Evolutionary conservation across 495 filamentous ascomycete species (phyloP), one percentile per base, ranked within the genome.

Genomic region (Penicillium cataractarum): DNA sequence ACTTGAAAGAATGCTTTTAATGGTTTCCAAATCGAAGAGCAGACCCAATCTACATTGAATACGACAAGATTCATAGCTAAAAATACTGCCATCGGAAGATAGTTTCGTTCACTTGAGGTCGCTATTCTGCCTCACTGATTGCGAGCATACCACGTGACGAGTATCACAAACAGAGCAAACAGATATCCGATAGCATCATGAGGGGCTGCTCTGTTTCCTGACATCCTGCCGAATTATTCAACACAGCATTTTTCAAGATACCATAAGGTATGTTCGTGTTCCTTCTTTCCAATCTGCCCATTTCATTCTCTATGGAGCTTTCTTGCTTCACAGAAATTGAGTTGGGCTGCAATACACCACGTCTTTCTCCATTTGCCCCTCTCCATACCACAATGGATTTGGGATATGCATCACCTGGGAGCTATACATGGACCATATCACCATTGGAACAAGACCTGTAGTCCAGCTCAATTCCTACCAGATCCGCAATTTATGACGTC

Each of bases 151-250:
- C 61, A 67, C 61, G 61, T 67, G 61, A 67, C 33, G 19, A 39
- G 35, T 49, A 24, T 19, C 39, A 31, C 68, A 70, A 70, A 70
- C 68, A 70, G 8, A 46, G 57, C 68, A 70, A 70, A 70, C 68
- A 65, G 21, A n/a, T 40, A 26, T 49, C 29, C 55, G 58, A 62
- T 63, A 62, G 55, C 57, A 66, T 58, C 67, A 69, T 58, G 66
- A 63, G 62, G 63, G 64, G 62, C 59, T 46, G 21, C 19, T 42
- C 48, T 39, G 35, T 54, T 39, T 53, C 58, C 21, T n/a, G 21
- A 32, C 22, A n/a, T 7, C 15, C 35, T 21, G 6, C 26, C 32
- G 31, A 48, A 22, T 21, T 24, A 7, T 19, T 39, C 2, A 10
- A 32, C 15, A 4, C 35, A 3, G 39, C 21, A 54, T 29, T 24